Percentiles rank a stretch among this genome's conserved stretches.
phyloP scores from a whole-genome alignment of 2,329 filamentous ascomycete species.

The Neofusicoccum umdonicola region DNA sequence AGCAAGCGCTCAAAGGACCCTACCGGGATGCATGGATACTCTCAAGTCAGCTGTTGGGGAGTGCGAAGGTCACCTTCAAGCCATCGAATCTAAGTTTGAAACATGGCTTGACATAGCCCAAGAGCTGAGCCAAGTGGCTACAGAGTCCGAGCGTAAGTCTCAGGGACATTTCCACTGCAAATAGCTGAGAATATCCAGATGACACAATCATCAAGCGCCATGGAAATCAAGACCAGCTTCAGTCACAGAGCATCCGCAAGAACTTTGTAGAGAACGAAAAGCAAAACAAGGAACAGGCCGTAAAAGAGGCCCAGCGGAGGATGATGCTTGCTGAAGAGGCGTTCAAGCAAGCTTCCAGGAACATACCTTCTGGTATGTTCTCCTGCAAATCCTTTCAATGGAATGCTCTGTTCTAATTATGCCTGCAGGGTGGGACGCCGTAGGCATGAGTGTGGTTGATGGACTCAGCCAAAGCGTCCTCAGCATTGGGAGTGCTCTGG shows the following conservation, averaged over 20 bases:
- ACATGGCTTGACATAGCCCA: neutral
- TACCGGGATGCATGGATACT: neutral
- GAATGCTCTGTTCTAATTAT: neutral
- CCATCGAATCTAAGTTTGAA: neutral
- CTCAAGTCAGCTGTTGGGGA: neutral
- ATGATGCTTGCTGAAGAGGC: conserved; percentile 6
- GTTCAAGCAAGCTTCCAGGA: conserved; percentile 1
- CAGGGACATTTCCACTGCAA: neutral
- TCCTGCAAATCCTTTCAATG: too few species aligned
- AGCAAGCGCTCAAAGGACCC: neutral
- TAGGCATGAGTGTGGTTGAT: neutral
- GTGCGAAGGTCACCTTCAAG: neutral
- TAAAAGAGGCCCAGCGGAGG: neutral
- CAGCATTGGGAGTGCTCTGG: neutral
- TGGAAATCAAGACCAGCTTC: neutral
- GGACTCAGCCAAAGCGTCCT: conserved; percentile 1
- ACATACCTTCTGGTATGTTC: neutral
- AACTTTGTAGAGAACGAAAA: neutral
- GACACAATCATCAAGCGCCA: neutral
- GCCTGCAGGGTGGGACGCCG: neutral
- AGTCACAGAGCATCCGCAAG: neutral
- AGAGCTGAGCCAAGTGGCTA: conserved; percentile 5
- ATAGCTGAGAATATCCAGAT: neutral
- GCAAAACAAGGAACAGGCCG: neutral
- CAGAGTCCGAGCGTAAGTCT: neutral